Conservation (phyloP, 2,329 filamentous ascomycete species). For the Monosporascus sp. region DNA sequence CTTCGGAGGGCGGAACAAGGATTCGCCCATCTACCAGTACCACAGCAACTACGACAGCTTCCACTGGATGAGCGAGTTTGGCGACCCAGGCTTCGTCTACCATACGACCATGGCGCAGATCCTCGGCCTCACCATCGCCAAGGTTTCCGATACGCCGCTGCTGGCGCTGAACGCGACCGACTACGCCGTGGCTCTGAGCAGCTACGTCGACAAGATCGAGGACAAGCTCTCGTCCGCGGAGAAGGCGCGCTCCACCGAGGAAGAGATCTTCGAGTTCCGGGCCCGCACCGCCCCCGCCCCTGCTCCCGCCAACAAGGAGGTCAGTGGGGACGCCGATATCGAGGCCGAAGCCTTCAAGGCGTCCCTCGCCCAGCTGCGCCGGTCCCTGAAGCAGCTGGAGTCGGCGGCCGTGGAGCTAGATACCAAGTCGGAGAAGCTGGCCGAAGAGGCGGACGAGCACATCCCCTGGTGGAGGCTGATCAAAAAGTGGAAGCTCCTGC, state of each 20-base stretch:
- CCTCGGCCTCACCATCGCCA: slow-evolving; percentile 55
- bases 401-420: slow-evolving; percentile 40
- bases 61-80: slow-evolving; percentile 79
- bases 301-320: not conserved
- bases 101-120: slow-evolving; percentile 64
- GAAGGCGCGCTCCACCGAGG: slow-evolving; percentile 17
- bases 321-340: slow-evolving; percentile 17
- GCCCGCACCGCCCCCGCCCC: slow-evolving; percentile 12
- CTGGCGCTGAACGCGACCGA: slow-evolving; percentile 60
- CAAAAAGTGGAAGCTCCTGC: slow-evolving; percentile 58
- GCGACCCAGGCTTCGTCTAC: slow-evolving; percentile 64
- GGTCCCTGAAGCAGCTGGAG: slow-evolving; percentile 27
- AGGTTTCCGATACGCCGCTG: slow-evolving; percentile 56
- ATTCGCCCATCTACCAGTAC: slow-evolving; percentile 67
- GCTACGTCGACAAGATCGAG: slow-evolving; percentile 48
- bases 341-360: slow-evolving; percentile 34
- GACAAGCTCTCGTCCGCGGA: slow-evolving; percentile 35
- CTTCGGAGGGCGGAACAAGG: slow-evolving; percentile 40
- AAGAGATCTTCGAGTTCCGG: slow-evolving; percentile 24
- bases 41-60: slow-evolving; percentile 91
- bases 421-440: slow-evolving; percentile 33
- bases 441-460: slow-evolving; percentile 34
- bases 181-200: slow-evolving; percentile 53
- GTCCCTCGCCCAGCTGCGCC: slow-evolving; percentile 33
- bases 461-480: slow-evolving; percentile 78